Conservation (phyloP, 2,329 filamentous ascomycete genomes). For the Celoporthe dispersa region DNA sequence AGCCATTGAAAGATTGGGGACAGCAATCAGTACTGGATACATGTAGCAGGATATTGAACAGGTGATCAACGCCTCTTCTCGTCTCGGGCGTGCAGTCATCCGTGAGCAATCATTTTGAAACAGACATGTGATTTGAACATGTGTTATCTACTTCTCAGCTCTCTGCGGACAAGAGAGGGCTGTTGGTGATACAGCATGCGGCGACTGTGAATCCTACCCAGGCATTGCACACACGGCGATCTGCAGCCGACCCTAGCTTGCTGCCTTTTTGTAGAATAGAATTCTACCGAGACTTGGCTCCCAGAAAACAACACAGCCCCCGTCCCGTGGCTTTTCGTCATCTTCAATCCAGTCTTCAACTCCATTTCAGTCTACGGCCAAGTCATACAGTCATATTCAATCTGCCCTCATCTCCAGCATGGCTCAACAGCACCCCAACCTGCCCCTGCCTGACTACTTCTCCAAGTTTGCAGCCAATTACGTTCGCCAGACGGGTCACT, state of each 20-base stretch:
- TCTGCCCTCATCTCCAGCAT: conserved; percentile 26
- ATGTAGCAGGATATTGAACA: background rate
- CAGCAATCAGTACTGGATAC: background rate
- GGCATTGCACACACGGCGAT: too few species aligned
- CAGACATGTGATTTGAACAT: too few species aligned
- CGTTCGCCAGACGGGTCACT: conserved; percentile 36
- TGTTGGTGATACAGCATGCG: too few species aligned
- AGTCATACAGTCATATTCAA: background rate
- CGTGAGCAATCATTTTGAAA: too few species aligned
- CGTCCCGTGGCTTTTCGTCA: background rate
- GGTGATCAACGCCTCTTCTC: background rate
- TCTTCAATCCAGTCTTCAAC: background rate
- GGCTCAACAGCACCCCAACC: conserved; percentile 33
- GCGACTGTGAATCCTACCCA: too few species aligned
- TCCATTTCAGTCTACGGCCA: background rate
- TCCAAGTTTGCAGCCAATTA: conserved; percentile 38
- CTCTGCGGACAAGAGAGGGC: too few species aligned
- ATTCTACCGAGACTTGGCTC: too few species aligned
- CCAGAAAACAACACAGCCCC: too few species aligned
- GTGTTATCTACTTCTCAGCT: too few species aligned
- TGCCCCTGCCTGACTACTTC: conserved; percentile 38
- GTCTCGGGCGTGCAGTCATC: too few species aligned
- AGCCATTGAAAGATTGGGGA: conserved; percentile 31
- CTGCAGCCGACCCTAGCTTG: too few species aligned
- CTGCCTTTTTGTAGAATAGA: too few species aligned